Evolutionary conservation across 2,329 filamentous ascomycete species (phyloP), one percentile per base, ranked within the genome.

Genomic region (Aspergillus tubingensis): DNA sequence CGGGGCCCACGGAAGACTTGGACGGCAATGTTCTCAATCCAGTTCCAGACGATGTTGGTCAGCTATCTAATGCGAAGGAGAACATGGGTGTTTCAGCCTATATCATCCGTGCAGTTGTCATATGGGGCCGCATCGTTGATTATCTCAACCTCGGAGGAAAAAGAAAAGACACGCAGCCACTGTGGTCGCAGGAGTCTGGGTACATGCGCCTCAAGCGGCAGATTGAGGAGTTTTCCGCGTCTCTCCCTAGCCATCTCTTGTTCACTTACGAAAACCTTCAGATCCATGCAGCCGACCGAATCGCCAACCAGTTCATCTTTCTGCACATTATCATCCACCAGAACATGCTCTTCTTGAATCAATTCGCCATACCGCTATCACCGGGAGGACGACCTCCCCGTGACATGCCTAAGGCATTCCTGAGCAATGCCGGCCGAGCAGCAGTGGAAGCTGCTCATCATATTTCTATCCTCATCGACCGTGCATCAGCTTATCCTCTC

Each of bases 71-170:
- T 65, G 83, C 89, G 1, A 87, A 84, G 68, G 88, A 91, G 7
- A 97, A 96, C 71, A 96, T 98, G 92, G 95, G 94, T 2, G 92
- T 96, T 4, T 90, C 92, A 1, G 92, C 94, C 10, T 96, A 96
- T 75, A 90, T 95, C 70, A 90, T 98, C 63, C 88, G 91, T 19
- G 84, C 89, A 2, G 91, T 98, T 62, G 87, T 92, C 2, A 81
- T 96, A 32, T 98, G 94, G 93, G 95, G 95, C 5, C 88, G 88
- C 52, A 88, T 97, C 52, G 90, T 96, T 68, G 89, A 89, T 62
- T 97, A 96, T 73, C 81, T 97, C 63, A 97, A 96, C 72, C 86
- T 96, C 60, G 93, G 93, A 23, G 93, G 92, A 1, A 93, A 90
- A 72, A 90, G 93, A 61, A 81, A 85, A 54, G 94, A 98, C 69